These are phyloP conservation scores for Talaromyces sp. DNA, from an alignment of 2,329 filamentous ascomycete species.

Conservation along the genomic window DNA sequence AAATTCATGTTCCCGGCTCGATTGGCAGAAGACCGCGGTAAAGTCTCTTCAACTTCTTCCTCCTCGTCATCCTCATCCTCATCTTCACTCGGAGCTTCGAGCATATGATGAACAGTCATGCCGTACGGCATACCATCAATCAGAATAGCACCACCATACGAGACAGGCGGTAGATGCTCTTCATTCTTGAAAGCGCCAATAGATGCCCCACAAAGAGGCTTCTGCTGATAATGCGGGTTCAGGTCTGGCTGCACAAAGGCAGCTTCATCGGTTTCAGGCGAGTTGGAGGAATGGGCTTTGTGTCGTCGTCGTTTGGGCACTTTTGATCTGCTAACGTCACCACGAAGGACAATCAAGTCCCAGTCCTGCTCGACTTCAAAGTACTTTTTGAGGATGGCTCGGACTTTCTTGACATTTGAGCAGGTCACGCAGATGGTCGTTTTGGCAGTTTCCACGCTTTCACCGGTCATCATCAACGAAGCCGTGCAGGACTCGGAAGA, in stretches of 20 bases:
- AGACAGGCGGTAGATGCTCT: conserved; percentile 84
- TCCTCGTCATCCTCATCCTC: conserved; percentile 44
- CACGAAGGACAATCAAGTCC: conserved; percentile 61
- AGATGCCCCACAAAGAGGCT: conserved; percentile 80
- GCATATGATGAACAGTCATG: conserved; percentile 96
- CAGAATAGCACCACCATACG: conserved; percentile 81
- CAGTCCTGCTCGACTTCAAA: conserved; percentile 58
- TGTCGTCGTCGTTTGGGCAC: conserved; percentile 45
- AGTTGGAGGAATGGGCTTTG: conserved; percentile 36
- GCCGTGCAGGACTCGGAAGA: conserved; percentile 62
- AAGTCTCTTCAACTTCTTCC: conserved; percentile 32
- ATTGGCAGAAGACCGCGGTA: conserved; percentile 49
- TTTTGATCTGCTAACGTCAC: conserved; percentile 57
- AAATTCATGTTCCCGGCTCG: conserved; percentile 29
- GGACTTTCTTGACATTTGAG: conserved; percentile 58
- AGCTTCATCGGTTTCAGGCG: conserved; percentile 28
- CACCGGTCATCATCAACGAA: conserved; percentile 60
- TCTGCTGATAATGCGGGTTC: conserved; percentile 76
- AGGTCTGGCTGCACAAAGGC: conserved; percentile 34
- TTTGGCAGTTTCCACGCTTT: conserved; percentile 55
- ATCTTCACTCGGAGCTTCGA: conserved; percentile 65
- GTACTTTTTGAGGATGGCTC: conserved; percentile 56
- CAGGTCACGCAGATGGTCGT: conserved; percentile 65
- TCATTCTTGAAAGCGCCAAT: conserved; percentile 88
- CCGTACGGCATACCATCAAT: conserved; percentile 83